Conservation (phyloP, 2,329 filamentous ascomycete genomes). For the Pseudogymnoascus sp. region DNA sequence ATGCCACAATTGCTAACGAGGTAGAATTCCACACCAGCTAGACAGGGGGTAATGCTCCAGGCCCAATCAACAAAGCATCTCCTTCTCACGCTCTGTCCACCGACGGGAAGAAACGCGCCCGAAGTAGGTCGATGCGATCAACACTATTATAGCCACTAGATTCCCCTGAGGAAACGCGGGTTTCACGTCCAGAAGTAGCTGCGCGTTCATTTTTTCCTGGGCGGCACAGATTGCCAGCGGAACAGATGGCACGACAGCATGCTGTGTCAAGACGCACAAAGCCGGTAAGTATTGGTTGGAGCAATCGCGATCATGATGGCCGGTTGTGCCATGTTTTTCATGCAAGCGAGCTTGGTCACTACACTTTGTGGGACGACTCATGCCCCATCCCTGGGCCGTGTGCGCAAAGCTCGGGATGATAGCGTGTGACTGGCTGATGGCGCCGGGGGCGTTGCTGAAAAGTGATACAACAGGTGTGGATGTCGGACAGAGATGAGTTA, state of each 20-base stretch:
- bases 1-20: neutral
- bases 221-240: slow-evolving; percentile 1
- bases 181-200: neutral
- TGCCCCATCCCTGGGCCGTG: neutral
- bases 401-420: neutral
- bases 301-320: neutral
- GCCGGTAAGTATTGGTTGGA: neutral
- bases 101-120: neutral
- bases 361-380: neutral
- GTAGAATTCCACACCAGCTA: neutral
- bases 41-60: neutral
- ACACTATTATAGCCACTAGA: neutral
- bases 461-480: neutral
- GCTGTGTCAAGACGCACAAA: neutral
- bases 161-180: neutral
- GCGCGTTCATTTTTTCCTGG: neutral
- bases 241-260: neutral
- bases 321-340: neutral
- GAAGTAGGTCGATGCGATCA: neutral
- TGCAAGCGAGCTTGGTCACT: neutral
- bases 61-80: neutral
- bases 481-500: neutral
- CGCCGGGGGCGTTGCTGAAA: neutral
- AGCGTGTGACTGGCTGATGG: neutral
- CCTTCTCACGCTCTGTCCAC: neutral